phyloP scores from a whole-genome alignment of 2,329 filamentous ascomycete species.

The Penicillium sp. region DNA sequence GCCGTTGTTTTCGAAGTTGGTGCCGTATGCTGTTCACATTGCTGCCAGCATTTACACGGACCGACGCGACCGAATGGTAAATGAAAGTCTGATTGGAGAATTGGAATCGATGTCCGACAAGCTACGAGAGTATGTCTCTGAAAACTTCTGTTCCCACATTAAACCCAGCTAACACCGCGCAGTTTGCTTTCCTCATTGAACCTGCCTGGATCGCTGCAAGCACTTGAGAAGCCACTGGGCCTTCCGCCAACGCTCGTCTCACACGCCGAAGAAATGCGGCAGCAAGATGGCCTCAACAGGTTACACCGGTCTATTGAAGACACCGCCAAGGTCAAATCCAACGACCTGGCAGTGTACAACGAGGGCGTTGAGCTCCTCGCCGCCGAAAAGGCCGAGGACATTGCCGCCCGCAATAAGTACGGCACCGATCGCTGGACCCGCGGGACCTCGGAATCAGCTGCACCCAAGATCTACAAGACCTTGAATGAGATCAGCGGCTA shows the following conservation, averaged over 20 bases:
- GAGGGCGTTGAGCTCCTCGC: slow-evolving; percentile 79
- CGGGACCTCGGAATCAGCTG: slow-evolving; percentile 67
- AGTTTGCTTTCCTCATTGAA: slow-evolving; percentile 75
- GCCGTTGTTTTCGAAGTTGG: slow-evolving; percentile 84
- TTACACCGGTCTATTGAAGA: slow-evolving; percentile 81
- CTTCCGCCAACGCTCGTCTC: slow-evolving; percentile 81
- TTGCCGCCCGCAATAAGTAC: slow-evolving; percentile 71
- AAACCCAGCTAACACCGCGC: slow-evolving; percentile 11
- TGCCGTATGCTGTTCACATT: slow-evolving; percentile 93
- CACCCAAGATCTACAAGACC: slow-evolving; percentile 71
- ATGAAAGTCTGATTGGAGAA: slow-evolving; percentile 81
- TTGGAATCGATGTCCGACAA: slow-evolving; percentile 78
- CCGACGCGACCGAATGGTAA: slow-evolving; percentile 83
- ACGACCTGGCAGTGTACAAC: slow-evolving; percentile 74
- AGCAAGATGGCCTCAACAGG: slow-evolving; percentile 80
- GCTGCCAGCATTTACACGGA: slow-evolving; percentile 96
- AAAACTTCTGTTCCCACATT: no score
- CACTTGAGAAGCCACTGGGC: slow-evolving; percentile 89
- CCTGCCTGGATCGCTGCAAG: slow-evolving; percentile 88
- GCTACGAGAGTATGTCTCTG: slow-evolving; percentile 64
- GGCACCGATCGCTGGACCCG: slow-evolving; percentile 86
- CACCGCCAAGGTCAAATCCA: slow-evolving; percentile 82
- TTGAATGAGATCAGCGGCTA: slow-evolving; percentile 82
- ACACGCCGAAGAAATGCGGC: slow-evolving; percentile 90
- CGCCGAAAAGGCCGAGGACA: slow-evolving; percentile 82